phyloP scores from a whole-genome alignment of 2,329 filamentous ascomycete genomes.

The Aspergillus texensis region DNA sequence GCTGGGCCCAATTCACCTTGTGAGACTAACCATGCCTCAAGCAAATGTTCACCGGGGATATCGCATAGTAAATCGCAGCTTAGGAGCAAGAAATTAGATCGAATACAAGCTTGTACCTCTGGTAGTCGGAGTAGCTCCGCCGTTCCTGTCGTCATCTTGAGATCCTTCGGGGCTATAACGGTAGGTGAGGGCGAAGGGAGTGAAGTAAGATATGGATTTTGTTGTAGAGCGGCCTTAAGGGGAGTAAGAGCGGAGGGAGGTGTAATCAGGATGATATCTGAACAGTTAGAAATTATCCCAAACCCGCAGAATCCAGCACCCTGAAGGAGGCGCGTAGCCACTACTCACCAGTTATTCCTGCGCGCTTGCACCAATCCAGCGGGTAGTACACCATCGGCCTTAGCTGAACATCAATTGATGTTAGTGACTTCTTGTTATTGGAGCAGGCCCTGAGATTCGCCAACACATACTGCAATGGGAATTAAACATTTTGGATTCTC shows the following conservation, averaged over 20 bases:
- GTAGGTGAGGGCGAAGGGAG: slow-evolving; percentile 45
- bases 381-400: slow-evolving; percentile 53
- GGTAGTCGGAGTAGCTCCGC: slow-evolving; percentile 11
- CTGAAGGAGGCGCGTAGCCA: neutral
- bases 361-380: slow-evolving; percentile 51
- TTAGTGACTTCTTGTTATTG: slow-evolving; percentile 5
- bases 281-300: slow-evolving; percentile 8
- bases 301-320: neutral
- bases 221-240: slow-evolving; percentile 49
- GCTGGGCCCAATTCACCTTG: neutral
- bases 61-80: slow-evolving; percentile 10
- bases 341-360: slow-evolving; percentile 50
- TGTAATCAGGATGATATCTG: slow-evolving; percentile 51
- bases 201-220: slow-evolving; percentile 53
- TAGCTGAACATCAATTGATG: slow-evolving; percentile 2
- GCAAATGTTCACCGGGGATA: slow-evolving; percentile 11
- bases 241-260: slow-evolving; percentile 46
- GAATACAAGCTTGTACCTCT: slow-evolving; percentile 9
- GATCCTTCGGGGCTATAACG: slow-evolving; percentile 11
- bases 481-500: slow-evolving; percentile 51
- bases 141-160: slow-evolving; percentile 12
- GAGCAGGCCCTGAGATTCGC: slow-evolving; percentile 35
- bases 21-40: slow-evolving; percentile 8
- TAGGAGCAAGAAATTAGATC: slow-evolving; percentile 10
- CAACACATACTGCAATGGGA: slow-evolving; percentile 32